Evolutionary conservation across 441 rosid species (phyloP).

Genomic region (Erodium trifolium): DNA sequence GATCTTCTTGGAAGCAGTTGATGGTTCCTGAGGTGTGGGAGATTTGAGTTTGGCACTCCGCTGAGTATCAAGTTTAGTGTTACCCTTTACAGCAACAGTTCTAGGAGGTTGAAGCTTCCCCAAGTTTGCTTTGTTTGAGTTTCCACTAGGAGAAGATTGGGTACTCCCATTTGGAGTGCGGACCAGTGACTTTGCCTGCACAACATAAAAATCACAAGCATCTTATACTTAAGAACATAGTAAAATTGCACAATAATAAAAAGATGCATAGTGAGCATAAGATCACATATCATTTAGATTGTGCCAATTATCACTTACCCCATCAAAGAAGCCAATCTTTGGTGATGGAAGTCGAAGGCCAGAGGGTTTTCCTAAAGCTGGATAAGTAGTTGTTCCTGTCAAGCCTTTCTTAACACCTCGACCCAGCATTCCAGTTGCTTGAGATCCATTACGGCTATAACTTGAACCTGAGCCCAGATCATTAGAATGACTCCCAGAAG

Average conservation of each 20-base stretch:
- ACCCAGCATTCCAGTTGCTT: constrained; percentile 21
- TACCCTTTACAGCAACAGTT: constrained; percentile 20
- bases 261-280: neutral
- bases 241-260: neutral
- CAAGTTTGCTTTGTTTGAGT: constrained; percentile 30
- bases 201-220: constrained; percentile 15
- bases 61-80: constrained; percentile 31
- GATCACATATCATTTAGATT: neutral
- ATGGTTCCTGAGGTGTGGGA: constrained; percentile 31
- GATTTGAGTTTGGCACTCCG: constrained; percentile 30
- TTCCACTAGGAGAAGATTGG: constrained; percentile 31
- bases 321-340: constrained; percentile 91
- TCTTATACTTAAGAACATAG: constrained; percentile 6
- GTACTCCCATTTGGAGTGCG: constrained; percentile 41
- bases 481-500: constrained; percentile 17
- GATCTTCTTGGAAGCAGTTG: constrained; percentile 31
- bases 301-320: constrained; percentile 44
- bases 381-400: constrained; percentile 25
- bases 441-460: constrained; percentile 24
- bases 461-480: no score
- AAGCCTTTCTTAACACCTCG: constrained; percentile 32
- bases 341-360: constrained; percentile 97
- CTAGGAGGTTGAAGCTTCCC: constrained; percentile 47
- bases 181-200: constrained; percentile 49
- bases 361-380: constrained; percentile 51